phyloP scores from a whole-genome alignment of 768 basidiomycete species.

The Suillus discolor region DNA sequence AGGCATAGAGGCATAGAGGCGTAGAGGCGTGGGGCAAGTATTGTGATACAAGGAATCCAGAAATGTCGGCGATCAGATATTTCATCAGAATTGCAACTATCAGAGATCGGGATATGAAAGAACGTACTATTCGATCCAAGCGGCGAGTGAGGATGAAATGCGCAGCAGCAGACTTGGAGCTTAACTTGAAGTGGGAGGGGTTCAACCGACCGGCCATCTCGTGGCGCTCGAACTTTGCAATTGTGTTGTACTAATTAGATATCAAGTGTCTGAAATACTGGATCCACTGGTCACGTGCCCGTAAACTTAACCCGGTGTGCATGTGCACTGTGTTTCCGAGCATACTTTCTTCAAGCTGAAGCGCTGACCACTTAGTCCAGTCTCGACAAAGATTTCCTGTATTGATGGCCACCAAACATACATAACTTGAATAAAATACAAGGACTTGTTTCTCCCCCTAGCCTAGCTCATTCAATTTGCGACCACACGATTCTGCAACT shows the following conservation, averaged over 20 bases:
- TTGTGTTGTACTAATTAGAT: neutral
- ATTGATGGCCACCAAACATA: neutral
- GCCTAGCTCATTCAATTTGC: neutral
- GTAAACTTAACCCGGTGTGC: neutral
- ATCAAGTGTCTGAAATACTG: no score
- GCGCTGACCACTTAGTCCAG: neutral
- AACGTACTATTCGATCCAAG: conserved; percentile 27
- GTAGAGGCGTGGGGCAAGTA: no score
- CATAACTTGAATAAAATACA: neutral
- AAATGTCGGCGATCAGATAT: neutral
- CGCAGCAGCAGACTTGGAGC: conserved; percentile 24
- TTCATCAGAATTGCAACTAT: neutral
- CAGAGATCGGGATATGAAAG: neutral
- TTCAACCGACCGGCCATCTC: neutral
- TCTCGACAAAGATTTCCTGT: neutral
- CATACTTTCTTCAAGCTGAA: neutral
- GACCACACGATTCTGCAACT: neutral
- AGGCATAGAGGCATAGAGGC: no score
- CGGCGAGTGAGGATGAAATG: conserved; percentile 29
- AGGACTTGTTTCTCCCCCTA: neutral
- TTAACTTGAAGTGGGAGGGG: neutral
- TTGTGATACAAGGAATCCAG: neutral
- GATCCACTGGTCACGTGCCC: no score
- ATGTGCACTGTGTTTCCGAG: no score
- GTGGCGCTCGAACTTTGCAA: neutral